Conservation (phyloP, 1,139 yeast genomes). For the Arxiozyma heterogenica region DNA sequence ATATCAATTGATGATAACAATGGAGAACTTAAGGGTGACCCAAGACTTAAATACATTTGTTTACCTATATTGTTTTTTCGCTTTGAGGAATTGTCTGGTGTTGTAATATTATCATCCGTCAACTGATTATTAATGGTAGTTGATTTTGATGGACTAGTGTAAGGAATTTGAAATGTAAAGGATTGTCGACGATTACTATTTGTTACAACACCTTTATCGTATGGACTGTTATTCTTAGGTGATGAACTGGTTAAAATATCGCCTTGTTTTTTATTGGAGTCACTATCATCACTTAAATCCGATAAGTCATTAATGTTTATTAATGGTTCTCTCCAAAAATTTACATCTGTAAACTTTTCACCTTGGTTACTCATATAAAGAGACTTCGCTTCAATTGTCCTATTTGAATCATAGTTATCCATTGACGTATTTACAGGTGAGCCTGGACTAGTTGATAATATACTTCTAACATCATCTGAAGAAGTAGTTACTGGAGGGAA, state of each 20-base stretch:
- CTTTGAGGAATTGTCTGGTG: conserved; percentile 1
- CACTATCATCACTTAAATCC: conserved; percentile 27
- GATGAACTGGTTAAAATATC: neutral
- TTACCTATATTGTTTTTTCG: conserved; percentile 15
- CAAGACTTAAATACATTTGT: conserved; percentile 26
- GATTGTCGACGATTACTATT: neutral
- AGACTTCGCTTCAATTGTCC: conserved; percentile 29
- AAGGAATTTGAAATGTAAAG: neutral
- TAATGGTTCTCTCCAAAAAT: conserved; percentile 85
- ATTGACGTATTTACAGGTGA: conserved; percentile 22
- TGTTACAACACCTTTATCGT: neutral
- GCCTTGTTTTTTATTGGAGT: conserved; percentile 14
- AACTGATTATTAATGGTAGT: neutral
- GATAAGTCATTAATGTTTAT: conserved; percentile 41
- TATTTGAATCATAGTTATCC: conserved; percentile 11
- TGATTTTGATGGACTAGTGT: neutral
- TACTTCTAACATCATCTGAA: conserved; percentile 22
- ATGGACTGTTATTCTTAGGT: neutral
- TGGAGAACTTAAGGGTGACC: conserved; percentile 30
- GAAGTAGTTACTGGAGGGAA: conserved; percentile 73
- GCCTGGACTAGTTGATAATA: conserved; percentile 25
- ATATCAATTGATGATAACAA: conserved; percentile 9
- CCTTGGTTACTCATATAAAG: conserved; percentile 35
- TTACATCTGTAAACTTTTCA: conserved; percentile 74
- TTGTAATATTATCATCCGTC: neutral